Evolutionary conservation across 2,329 filamentous ascomycete genomes (phyloP).

Genomic region (Claviceps sp.): DNA sequence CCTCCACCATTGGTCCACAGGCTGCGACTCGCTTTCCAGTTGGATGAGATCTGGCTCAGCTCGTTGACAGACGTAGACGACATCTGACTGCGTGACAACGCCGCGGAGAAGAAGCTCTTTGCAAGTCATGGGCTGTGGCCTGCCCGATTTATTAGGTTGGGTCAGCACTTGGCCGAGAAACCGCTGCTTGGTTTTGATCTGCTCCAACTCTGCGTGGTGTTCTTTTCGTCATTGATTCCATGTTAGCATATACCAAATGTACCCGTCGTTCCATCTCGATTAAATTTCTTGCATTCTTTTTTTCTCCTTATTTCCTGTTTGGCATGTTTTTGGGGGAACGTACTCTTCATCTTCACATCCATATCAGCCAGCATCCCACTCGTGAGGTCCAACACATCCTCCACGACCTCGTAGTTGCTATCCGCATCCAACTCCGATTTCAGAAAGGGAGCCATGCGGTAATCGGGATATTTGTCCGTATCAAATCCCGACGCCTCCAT

Average conservation of each 20-base stretch:
- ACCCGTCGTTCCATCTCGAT: too few species aligned
- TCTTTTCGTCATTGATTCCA: background rate
- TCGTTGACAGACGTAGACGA: slow-evolving; percentile 37
- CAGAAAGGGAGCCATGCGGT: slow-evolving; percentile 24
- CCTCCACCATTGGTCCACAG: slow-evolving; percentile 43
- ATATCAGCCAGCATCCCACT: slow-evolving; percentile 22
- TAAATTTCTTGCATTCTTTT: background rate
- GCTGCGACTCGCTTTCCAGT: slow-evolving; percentile 18
- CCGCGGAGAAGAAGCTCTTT: slow-evolving; percentile 38
- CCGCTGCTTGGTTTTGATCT: slow-evolving; percentile 21
- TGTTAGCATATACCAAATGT: background rate
- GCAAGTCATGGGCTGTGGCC: slow-evolving; percentile 25
- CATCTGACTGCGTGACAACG: slow-evolving; percentile 31
- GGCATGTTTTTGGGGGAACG: slow-evolving; percentile 5
- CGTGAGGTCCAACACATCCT: slow-evolving; percentile 21
- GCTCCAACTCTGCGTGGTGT: slow-evolving; percentile 20
- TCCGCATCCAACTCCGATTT: slow-evolving; percentile 21
- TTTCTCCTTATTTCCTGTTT: slow-evolving; percentile 4
- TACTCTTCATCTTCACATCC: slow-evolving; percentile 22
- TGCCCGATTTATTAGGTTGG: slow-evolving; percentile 22
- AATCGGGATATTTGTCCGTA: slow-evolving; percentile 23
- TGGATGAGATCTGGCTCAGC: slow-evolving; percentile 29
- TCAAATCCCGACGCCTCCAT: slow-evolving; percentile 26
- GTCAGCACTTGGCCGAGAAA: slow-evolving; percentile 27
- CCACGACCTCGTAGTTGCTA: slow-evolving; percentile 15